phyloP scores from a whole-genome alignment of 805 yeast genomes.

The Saccharomycodes ludwigii region DNA sequence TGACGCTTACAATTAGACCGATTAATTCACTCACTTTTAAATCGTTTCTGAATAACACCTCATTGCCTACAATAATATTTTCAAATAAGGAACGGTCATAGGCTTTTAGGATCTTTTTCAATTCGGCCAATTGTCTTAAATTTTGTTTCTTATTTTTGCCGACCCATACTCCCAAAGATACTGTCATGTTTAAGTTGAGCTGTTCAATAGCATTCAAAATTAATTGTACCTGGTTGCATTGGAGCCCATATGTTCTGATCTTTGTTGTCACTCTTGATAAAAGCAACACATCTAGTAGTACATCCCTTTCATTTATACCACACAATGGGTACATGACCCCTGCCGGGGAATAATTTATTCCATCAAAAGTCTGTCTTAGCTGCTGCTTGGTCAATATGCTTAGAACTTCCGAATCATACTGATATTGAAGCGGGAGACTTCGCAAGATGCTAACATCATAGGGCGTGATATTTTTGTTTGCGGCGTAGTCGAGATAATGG shows the following conservation, averaged over 20 bases:
- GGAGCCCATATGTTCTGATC: constrained; percentile 47
- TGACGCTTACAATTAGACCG: constrained; percentile 30
- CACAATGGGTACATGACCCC: constrained; percentile 42
- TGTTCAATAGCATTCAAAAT: constrained; percentile 41
- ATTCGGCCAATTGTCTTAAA: constrained; percentile 30
- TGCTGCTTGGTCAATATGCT: constrained; percentile 25
- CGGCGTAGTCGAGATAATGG: no score
- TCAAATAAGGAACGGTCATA: constrained; percentile 38
- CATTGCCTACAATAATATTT: constrained; percentile 48
- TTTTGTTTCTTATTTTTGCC: constrained; percentile 34
- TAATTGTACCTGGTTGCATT: constrained; percentile 42
- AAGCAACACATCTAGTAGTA: constrained; percentile 42
- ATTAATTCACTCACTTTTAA: constrained; percentile 27
- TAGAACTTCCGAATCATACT: constrained; percentile 24
- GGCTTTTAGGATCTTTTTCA: constrained; percentile 29
- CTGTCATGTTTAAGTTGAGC: constrained; percentile 39
- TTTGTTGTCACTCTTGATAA: constrained; percentile 48
- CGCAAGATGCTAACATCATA: constrained; percentile 16
- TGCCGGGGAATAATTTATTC: constrained; percentile 49
- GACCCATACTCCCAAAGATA: constrained; percentile 56
- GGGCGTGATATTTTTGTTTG: constrained; percentile 1
- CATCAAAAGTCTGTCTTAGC: constrained; percentile 33
- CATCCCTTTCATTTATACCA: constrained; percentile 35
- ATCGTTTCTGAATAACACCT: constrained; percentile 45
- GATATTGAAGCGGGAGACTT: constrained; percentile 24